Base-by-base conservation (phyloP, 192 early-diverging fungal genomes). In the Kickxella alabastrina region DNA sequence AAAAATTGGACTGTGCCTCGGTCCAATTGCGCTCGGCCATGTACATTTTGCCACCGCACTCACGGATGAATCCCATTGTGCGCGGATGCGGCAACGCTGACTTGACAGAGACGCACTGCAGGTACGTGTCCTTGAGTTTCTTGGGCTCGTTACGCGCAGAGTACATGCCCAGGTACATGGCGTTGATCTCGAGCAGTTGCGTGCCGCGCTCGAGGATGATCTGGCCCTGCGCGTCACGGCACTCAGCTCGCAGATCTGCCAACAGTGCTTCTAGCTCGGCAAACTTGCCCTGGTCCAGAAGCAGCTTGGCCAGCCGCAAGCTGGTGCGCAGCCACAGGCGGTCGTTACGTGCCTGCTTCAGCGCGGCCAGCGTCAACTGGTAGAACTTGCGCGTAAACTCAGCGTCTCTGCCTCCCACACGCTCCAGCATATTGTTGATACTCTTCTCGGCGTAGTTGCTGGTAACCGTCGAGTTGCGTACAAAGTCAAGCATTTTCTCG, bases 1-100 rank as follows among this genome's bases (percentile, higher is more conserved):
- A 98, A 58, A 98, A 95, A 57, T 93, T 92, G 4, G 86, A 80
- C 62, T 95, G 88, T 0, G 95, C 95, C 62, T 87, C 77, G 40
- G 87, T 83, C 95, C 95, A 98, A 50, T 68, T 82, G 77, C 82
- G 84, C 78, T 98, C 95, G 43, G 77, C 77, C 93, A 98, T 96
- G 67, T 92, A 89, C 91, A 98, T 94, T 57, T 96, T 98, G 19
- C 95, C 95, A 24, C 93, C 95, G 61, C 91, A 95, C 79, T 96
- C 93, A 38, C 90, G 85, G 64, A 98, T 96, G 21, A 94, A 85
- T 28, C 93, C 94, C 92, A 95, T 93, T 74, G 95, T 92, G 19
- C 91, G 80, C 36, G 95, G 95, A 59, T 94, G 92, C 5, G 95
- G 91, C 32, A 98, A 95, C 8, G 93, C 95, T 6, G 90, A 93